Percentiles rank a stretch among this genome's conserved stretches.
These are phyloP conservation scores for Fennellomyces sp. DNA, from an alignment of 371 early-diverging fungal genomes.

Conservation along the genomic window DNA sequence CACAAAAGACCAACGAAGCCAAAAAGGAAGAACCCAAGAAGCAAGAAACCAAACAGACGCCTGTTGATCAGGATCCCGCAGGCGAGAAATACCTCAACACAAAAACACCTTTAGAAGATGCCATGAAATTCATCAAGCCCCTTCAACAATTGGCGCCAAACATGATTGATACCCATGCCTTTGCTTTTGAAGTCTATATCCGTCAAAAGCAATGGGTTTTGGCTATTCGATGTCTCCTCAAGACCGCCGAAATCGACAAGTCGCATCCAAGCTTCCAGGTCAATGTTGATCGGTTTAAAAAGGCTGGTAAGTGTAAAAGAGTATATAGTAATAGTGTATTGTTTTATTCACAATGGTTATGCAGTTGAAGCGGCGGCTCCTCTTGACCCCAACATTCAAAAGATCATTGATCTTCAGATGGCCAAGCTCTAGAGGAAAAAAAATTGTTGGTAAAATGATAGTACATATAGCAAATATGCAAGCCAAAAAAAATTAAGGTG, in stretches of 20 bases:
- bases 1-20: slow-evolving; percentile 32
- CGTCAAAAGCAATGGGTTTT: slow-evolving; percentile 80
- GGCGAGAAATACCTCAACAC: slow-evolving; percentile 66
- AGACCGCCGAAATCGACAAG: slow-evolving; percentile 56
- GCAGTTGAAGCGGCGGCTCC: slow-evolving; percentile 17
- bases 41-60: slow-evolving; percentile 18
- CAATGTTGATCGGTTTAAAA: slow-evolving; percentile 58
- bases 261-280: slow-evolving; percentile 51
- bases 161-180: slow-evolving; percentile 64
- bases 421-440: slow-evolving; percentile 9
- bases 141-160: slow-evolving; percentile 62
- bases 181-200: slow-evolving; percentile 78
- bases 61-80: slow-evolving; percentile 68
- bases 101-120: slow-evolving; percentile 73
- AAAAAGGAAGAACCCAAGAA: slow-evolving; percentile 10
- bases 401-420: slow-evolving; percentile 16
- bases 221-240: slow-evolving; percentile 70
- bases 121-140: slow-evolving; percentile 76
- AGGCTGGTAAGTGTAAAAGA: slow-evolving; percentile 33
- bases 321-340: neutral
- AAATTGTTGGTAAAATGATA: neutral
- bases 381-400: slow-evolving; percentile 14
- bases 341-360: neutral
- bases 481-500: neutral
- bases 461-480: neutral